These are phyloP conservation scores for Neocallimastix lanati DNA, from an alignment of 192 early-diverging fungal genomes.

Conservation along the genomic window DNA sequence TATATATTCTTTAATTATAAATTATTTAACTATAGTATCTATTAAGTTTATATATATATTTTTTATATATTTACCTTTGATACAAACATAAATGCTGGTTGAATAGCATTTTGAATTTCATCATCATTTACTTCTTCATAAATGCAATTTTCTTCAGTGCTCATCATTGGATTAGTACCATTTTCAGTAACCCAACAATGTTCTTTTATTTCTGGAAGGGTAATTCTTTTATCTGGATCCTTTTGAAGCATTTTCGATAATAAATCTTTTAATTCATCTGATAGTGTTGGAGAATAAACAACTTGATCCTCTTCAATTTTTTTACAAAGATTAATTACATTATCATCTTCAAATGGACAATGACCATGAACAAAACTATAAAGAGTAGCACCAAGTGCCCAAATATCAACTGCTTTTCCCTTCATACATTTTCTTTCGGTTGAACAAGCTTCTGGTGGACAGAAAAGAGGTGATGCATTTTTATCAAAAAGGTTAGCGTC, in stretches of 20 bases:
- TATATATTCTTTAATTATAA: too few relatives aligned
- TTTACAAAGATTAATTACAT: neutral
- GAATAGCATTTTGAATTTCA: neutral
- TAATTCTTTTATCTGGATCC: neutral
- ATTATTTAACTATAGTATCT: too few relatives aligned
- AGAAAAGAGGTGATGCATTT: slow-evolving; percentile 32
- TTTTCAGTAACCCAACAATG: neutral
- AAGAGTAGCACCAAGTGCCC: slow-evolving; percentile 21
- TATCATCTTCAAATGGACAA: neutral
- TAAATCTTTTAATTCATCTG: neutral
- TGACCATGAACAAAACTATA: neutral
- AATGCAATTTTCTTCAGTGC: neutral
- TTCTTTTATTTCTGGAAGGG: neutral
- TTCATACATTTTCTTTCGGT: neutral
- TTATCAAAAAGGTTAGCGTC: slow-evolving; percentile 1
- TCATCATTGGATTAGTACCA: neutral
- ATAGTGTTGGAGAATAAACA: neutral
- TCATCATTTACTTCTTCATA: neutral
- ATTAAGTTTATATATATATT: too few relatives aligned
- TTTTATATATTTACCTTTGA: neutral
- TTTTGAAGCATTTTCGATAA: neutral
- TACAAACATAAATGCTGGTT: neutral
- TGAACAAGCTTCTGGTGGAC: slow-evolving; percentile 25
- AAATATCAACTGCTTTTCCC: slow-evolving; percentile 31
- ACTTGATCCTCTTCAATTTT: neutral